Evolutionary conservation across 495 filamentous ascomycete genomes (phyloP), one percentile per base, ranked within the genome.

Genomic region (Aspergillus coremiiformis): DNA sequence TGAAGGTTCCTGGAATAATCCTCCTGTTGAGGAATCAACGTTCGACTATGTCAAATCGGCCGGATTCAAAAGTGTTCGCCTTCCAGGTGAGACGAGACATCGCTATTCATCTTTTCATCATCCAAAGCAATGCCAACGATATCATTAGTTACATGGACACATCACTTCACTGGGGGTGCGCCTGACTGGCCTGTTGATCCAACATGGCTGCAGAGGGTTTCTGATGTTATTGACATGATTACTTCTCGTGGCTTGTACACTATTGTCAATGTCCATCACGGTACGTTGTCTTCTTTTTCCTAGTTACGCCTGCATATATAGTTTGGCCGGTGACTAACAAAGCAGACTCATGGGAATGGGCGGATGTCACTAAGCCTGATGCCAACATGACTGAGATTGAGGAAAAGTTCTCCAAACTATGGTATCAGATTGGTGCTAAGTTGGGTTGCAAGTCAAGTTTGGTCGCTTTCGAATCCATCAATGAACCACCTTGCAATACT

Each of bases 381-480:
- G 71, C 72, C 4, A 78, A 82, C 52, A 37, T 73, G n/a, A 74
- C 75, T 1, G 61, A 66, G 60, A 78, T 81, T 33, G 77, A 80
- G 54, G 76, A 81, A 46, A 75, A 76, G 52, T 82, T 83, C 56
- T 74, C 76, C 24, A 56, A 69, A 7, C 66, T 82, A 2, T 84
- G 79, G 82, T 68, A 77, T 42, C 82, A 83, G 52, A 81, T 84
- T 57, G 80, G 74, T 10, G 71, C 70, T 14, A 71, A 74, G 29
- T 67, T 84, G 35, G 77, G 69, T 12, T 78, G 74, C 67, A 81
- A 82, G 56, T 73, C 74, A 0, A 72, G 68, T 26, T 59, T 68
- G 5, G 71, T 83, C n/a, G 77, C 78, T 1, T 79, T 84, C 42
- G 82, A 85, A 53, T 62, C 80, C 3, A 75, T 85, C 56, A 84